Evolutionary conservation across 2,329 filamentous ascomycete species (phyloP), one percentile per base, ranked within the genome.

Genomic region (Thielaviopsis ethacetica): DNA sequence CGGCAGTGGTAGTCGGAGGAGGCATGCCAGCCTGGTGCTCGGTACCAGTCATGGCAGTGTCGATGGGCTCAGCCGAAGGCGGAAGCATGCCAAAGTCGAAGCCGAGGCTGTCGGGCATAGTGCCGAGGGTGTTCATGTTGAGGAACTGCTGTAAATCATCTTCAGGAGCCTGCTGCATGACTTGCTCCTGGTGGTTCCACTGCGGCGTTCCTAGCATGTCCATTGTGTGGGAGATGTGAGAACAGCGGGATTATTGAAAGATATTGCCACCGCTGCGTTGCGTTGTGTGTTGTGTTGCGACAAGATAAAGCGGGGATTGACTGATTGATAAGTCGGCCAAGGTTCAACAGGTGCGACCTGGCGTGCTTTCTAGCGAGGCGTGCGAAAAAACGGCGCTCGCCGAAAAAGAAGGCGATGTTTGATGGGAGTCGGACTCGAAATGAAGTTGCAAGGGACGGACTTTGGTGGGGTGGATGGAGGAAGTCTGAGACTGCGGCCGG

Each of bases 111-210:
- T 82, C 78, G 62, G 69, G 68, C 60, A 84, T 69, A 62, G 70
- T 75, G 30, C 72, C 73, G 72, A 83, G 80, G 64, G 70, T 71
- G 60, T 75, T 76, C 73, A 85, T 78, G 63, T 83, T 77, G 62
- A 85, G 73, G 61, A 83, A 84, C 64, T 84, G 80, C 63, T 81
- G 76, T 66, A 84, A 83, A 47, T 83, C 81, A 67, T 84, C 81
- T 54, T 83, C 80, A 56, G 73, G 67, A 5, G 73, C 64, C 12
- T 74, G 67, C 27, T 76, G 71, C 68, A 82, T 72, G 61, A 73
- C 71, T 65, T 81, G 77, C 64, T 82, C 79, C 66, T 80, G 76
- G 55, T 74, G 72, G 64, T 76, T 76, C 81, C 81, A 84, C 62
- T 69, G 60, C 12, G 53, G 38, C 17, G 53, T 54, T 52, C 51